Conservation (phyloP, 176 grass and related monocot genomes). For the Hyparrhenia diplandra region DNA sequence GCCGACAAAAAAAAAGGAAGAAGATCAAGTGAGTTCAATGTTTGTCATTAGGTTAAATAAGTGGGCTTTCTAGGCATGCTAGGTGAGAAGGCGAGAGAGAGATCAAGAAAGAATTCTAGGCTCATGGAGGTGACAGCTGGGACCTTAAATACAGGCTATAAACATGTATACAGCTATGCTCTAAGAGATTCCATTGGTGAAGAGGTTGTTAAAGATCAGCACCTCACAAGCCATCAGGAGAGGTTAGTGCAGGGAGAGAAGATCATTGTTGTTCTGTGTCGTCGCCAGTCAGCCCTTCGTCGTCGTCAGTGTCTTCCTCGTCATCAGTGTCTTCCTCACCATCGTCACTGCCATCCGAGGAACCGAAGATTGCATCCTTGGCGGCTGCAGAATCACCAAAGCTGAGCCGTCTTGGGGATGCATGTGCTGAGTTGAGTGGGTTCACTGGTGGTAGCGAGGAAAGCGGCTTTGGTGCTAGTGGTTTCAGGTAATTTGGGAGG, state of each 20-base stretch:
- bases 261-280: constrained; percentile 38
- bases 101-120: constrained; percentile 16
- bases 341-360: constrained; percentile 30
- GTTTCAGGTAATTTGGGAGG: constrained; percentile 34
- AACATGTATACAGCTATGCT: constrained; percentile 68
- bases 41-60: constrained; percentile 38
- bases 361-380: constrained; percentile 52
- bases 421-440: constrained; percentile 13
- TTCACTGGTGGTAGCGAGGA: not conserved
- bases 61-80: constrained; percentile 17
- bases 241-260: constrained; percentile 33
- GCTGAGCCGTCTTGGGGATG: not conserved
- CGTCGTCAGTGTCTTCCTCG: constrained; percentile 12
- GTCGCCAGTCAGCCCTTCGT: constrained; percentile 27
- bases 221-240: constrained; percentile 33
- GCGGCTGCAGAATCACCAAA: constrained; percentile 35
- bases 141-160: constrained; percentile 51
- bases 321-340: constrained; percentile 33
- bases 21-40: constrained; percentile 12
- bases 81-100: not conserved
- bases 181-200: constrained; percentile 31
- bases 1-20: not conserved
- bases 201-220: constrained; percentile 39
- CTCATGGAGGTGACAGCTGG: constrained; percentile 30
- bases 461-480: constrained; percentile 32